phyloP scores from a whole-genome alignment of 2,329 filamentous ascomycete genomes.

The Paecilomyces sp. region DNA sequence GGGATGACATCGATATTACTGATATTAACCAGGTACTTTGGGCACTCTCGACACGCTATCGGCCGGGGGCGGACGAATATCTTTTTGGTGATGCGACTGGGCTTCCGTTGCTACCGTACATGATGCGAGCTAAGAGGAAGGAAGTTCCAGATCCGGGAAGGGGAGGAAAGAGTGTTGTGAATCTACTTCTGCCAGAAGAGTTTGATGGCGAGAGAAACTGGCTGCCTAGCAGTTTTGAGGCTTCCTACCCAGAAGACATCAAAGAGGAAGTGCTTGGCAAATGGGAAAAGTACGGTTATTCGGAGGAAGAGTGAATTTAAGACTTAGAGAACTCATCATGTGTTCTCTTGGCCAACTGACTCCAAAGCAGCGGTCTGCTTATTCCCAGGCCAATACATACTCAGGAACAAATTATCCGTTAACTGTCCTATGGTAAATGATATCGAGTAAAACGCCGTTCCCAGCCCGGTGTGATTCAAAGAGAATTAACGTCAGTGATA shows the following conservation, averaged over 20 bases:
- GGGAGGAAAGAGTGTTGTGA: conserved; percentile 1
- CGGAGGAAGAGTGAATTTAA: background rate
- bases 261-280: conserved; percentile 2
- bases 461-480: too few relatives aligned
- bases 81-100: conserved; percentile 1
- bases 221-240: conserved; percentile 1
- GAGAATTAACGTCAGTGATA: too few relatives aligned
- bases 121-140: background rate
- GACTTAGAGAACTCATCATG: background rate
- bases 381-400: too few relatives aligned
- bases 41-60: conserved; percentile 6
- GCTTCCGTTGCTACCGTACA: conserved; percentile 1
- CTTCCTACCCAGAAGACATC: conserved; percentile 1
- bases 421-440: too few relatives aligned
- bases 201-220: conserved; percentile 1
- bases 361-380: conserved; percentile 1
- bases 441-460: too few relatives aligned
- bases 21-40: conserved; percentile 11
- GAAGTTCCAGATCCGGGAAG: background rate
- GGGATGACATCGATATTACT: conserved; percentile 12
- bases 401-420: too few relatives aligned
- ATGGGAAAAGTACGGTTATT: conserved; percentile 2
- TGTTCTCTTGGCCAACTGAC: background rate
- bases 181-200: conserved; percentile 1
- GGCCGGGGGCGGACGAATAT: conserved; percentile 1